Conservation (phyloP, 306 rosid species). For the Chamaecrista fasciculata region DNA sequence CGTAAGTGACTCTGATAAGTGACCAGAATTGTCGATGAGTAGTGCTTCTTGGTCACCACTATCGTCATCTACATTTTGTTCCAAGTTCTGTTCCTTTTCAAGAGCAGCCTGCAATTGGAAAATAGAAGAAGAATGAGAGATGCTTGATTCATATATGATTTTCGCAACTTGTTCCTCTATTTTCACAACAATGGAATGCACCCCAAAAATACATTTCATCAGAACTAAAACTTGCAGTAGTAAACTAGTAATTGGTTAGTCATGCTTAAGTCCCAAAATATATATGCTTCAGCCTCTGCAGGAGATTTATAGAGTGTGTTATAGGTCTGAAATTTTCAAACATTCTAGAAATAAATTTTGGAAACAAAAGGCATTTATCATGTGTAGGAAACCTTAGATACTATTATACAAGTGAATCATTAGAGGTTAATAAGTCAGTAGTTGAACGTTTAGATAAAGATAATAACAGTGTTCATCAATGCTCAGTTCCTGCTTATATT, state of each 20-base stretch:
- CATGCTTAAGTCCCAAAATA: neutral
- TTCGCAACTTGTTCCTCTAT: neutral
- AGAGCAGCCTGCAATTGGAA: constrained; percentile 62
- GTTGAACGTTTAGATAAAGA: neutral
- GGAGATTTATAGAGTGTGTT: neutral
- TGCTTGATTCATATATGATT: neutral
- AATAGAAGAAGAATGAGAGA: neutral
- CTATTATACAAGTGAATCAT: neutral
- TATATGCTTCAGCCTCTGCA: neutral
- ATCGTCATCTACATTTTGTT: constrained; percentile 41
- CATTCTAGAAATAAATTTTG: neutral
- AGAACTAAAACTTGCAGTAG: neutral
- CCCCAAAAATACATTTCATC: neutral
- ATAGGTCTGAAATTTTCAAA: neutral
- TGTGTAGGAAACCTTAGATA: neutral
- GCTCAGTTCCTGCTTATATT: neutral
- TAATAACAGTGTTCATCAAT: neutral
- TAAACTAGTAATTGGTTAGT: neutral
- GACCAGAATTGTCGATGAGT: constrained; percentile 14
- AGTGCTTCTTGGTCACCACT: constrained; percentile 31
- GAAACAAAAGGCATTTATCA: neutral
- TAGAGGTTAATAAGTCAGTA: neutral
- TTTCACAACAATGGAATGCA: neutral
- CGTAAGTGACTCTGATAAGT: constrained; percentile 36
- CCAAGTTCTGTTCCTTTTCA: constrained; percentile 58